Conservation (phyloP, 169 alveolate species). For the Cryptosporidium viatorum region DNA sequence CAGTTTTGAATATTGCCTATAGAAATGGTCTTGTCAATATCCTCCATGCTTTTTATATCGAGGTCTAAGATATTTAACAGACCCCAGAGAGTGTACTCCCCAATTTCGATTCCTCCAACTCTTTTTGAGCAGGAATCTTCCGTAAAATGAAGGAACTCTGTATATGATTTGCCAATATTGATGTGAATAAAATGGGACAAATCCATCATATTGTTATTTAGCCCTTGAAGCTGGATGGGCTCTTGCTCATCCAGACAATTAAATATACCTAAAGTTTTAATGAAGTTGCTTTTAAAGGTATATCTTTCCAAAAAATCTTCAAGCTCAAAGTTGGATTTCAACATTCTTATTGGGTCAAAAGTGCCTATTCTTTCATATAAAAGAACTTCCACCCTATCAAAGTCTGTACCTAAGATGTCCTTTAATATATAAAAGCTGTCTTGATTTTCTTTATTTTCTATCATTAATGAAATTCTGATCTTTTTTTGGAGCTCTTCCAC, state of each 20-base stretch:
- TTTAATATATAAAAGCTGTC: neutral
- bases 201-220: neutral
- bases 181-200: slow-evolving; percentile 2
- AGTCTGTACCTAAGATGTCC: neutral
- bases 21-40: slow-evolving; percentile 8
- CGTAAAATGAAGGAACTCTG: slow-evolving; percentile 20
- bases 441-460: neutral
- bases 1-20: slow-evolving; percentile 47
- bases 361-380: neutral
- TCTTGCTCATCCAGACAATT: slow-evolving; percentile 36
- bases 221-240: neutral
- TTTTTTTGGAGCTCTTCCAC: neutral
- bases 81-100: slow-evolving; percentile 57
- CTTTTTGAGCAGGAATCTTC: neutral
- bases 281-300: neutral
- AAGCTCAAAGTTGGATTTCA: neutral
- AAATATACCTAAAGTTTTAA: slow-evolving; percentile 21
- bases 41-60: slow-evolving; percentile 7
- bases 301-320: slow-evolving; percentile 37
- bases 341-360: neutral
- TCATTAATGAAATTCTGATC: neutral
- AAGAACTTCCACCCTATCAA: neutral
- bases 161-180: slow-evolving; percentile 22
- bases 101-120: slow-evolving; percentile 44
- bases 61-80: slow-evolving; percentile 2